Evolutionary conservation across 2,329 filamentous ascomycete species (phyloP).

Genomic region (Aphanocladium album): DNA sequence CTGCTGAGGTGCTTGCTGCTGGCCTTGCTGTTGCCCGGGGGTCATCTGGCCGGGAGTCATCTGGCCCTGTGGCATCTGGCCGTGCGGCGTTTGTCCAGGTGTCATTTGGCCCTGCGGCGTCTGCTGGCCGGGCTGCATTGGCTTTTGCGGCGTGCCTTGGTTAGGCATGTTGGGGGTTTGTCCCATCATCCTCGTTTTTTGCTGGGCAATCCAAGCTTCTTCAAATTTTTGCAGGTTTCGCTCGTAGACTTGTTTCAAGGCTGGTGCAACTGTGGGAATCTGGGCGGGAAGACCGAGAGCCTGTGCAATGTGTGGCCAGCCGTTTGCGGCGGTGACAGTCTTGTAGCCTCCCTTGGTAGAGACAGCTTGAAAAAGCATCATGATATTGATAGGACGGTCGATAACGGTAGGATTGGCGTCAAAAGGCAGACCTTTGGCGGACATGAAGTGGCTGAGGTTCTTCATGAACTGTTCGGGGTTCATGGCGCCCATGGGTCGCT

Average conservation of each 20-base stretch:
- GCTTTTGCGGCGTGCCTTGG: constrained; percentile 27
- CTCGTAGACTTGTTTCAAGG: constrained; percentile 71
- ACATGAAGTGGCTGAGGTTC: constrained; percentile 73
- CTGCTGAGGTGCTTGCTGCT: constrained; percentile 25
- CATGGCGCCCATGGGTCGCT: constrained; percentile 35
- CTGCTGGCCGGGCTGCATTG: constrained; percentile 35
- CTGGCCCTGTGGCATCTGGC: constrained; percentile 18
- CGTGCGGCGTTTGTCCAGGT: constrained; percentile 28
- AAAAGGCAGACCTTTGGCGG: constrained; percentile 64
- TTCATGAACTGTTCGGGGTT: constrained; percentile 69
- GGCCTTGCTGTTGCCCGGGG: constrained; percentile 20
- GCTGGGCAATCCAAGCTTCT: constrained; percentile 55
- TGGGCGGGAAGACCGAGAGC: constrained; percentile 59
- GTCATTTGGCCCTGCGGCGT: constrained; percentile 31
- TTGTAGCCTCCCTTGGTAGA: constrained; percentile 72
- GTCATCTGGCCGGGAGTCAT: constrained; percentile 25
- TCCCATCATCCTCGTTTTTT: constrained; percentile 48
- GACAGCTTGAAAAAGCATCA: constrained; percentile 73
- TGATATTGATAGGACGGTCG: constrained; percentile 68
- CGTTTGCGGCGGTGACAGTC: constrained; percentile 61
- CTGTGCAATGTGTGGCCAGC: constrained; percentile 69
- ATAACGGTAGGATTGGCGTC: constrained; percentile 70
- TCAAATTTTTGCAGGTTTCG: constrained; percentile 75
- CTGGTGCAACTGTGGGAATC: constrained; percentile 59
- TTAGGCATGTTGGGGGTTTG: constrained; percentile 38